phyloP scores from a whole-genome alignment of 164 flowering plant species.

The Aristolochia fimbriata region DNA sequence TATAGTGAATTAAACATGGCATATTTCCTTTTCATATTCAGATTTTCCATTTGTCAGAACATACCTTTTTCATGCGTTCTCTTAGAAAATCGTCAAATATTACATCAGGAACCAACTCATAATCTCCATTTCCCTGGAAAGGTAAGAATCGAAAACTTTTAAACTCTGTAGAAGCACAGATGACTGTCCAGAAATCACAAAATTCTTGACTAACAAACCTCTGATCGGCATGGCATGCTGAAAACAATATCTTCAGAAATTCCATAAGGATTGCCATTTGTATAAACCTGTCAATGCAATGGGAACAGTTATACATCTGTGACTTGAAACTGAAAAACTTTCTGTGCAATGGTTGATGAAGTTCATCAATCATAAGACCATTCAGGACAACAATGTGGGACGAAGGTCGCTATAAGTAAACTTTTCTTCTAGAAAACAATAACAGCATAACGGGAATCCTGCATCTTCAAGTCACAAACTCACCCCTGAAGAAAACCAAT shows the following conservation, averaged over 20 bases:
- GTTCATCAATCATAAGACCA: too few species aligned
- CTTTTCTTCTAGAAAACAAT: too few species aligned
- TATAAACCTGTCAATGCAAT: constrained; percentile 54
- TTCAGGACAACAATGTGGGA: too few species aligned
- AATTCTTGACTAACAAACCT: constrained; percentile 28
- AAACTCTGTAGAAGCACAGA: not conserved
- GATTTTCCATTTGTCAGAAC: not conserved
- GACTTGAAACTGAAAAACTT: too few species aligned
- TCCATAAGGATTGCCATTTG: constrained; percentile 91
- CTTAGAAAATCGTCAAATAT: constrained; percentile 74
- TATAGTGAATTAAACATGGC: too few species aligned
- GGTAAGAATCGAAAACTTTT: not conserved
- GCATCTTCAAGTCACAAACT: constrained; percentile 16
- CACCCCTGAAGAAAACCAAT: constrained; percentile 96
- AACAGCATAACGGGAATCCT: too few species aligned
- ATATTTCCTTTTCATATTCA: not conserved
- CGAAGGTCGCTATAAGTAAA: too few species aligned
- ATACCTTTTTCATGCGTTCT: constrained; percentile 62
- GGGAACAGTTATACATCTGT: too few species aligned
- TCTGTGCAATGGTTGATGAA: too few species aligned
- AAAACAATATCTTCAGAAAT: constrained; percentile 87
- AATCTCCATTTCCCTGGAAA: constrained; percentile 84
- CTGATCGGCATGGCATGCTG: constrained; percentile 99
- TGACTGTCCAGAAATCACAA: not conserved
- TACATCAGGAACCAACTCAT: constrained; percentile 78